phyloP scores from a whole-genome alignment of 306 rosid genomes.

The Malus sylvestris region DNA sequence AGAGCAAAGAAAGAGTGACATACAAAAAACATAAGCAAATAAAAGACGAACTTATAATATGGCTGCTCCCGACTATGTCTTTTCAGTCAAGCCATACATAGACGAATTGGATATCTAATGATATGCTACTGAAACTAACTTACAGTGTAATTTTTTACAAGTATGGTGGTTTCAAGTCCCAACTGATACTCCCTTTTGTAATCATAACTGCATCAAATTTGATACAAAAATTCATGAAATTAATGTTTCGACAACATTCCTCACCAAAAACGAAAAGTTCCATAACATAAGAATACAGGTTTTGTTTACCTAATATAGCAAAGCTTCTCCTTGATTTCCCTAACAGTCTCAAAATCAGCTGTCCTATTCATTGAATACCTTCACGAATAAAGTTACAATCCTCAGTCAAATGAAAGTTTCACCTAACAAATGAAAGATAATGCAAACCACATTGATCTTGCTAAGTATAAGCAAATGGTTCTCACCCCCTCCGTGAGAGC shows the following conservation, averaged over 20 bases:
- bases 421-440: slow-evolving; percentile 2
- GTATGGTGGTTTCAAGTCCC: slow-evolving; percentile 98
- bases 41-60: neutral
- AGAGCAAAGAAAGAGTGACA: neutral
- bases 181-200: slow-evolving; percentile 98
- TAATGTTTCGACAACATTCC: neutral
- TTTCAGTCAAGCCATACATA: slow-evolving; percentile 14
- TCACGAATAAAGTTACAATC: slow-evolving; percentile 27
- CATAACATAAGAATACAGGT: slow-evolving; percentile 6
- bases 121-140: slow-evolving; percentile 23
- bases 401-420: slow-evolving; percentile 15
- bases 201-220: slow-evolving; percentile 65
- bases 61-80: neutral
- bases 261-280: neutral
- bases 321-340: slow-evolving; percentile 97
- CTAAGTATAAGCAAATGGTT: slow-evolving; percentile 11
- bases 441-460: slow-evolving; percentile 12
- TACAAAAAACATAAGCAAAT: neutral
- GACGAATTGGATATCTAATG: slow-evolving; percentile 14
- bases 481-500: slow-evolving; percentile 98
- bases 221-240: slow-evolving; percentile 11
- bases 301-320: slow-evolving; percentile 77
- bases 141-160: slow-evolving; percentile 90
- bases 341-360: slow-evolving; percentile 95
- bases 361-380: slow-evolving; percentile 91